Evolutionary conservation across 179 eudicot genomes (phyloP).

Genomic region (Heliamphora pulchella): DNA sequence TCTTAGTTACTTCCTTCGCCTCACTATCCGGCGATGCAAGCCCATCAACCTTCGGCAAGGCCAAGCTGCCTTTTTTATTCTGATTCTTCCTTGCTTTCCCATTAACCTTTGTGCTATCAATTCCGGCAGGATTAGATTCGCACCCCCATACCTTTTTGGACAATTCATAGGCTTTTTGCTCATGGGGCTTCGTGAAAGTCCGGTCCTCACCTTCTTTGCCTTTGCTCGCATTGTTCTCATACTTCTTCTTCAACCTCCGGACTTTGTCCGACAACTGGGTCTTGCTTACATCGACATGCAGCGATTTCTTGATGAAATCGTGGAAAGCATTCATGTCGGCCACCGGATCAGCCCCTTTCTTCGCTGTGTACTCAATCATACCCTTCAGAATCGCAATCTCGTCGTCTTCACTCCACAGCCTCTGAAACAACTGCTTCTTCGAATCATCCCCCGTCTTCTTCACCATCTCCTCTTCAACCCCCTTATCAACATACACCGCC

Average conservation of each 20-base stretch:
- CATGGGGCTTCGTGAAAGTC: conserved; percentile 27
- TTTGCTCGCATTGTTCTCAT: conserved; percentile 18
- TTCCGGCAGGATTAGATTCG: background rate
- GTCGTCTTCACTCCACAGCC: conserved; percentile 47
- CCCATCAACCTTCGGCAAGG: background rate
- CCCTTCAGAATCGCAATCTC: conserved; percentile 40
- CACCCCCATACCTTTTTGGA: conserved; percentile 36
- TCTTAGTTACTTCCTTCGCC: background rate
- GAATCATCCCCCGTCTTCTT: conserved; percentile 2
- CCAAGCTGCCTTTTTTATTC: background rate
- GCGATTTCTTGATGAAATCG: conserved; percentile 27
- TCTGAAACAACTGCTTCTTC: conserved; percentile 25
- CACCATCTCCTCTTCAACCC: background rate
- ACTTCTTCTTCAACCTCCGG: conserved; percentile 35
- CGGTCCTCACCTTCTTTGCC: conserved; percentile 19
- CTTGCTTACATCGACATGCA: conserved; percentile 30
- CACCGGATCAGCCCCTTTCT: conserved; percentile 28
- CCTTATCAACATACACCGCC: background rate
- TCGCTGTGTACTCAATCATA: conserved; percentile 29
- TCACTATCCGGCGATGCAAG: background rate
- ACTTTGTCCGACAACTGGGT: conserved; percentile 37
- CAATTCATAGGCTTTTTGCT: conserved; percentile 23
- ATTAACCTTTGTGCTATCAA: too few relatives aligned
- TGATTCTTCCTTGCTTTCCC: background rate
- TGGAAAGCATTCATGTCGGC: conserved; percentile 27